phyloP scores from a whole-genome alignment of 2,329 filamentous ascomycete species.

The Ascochyta viciae-villosae region DNA sequence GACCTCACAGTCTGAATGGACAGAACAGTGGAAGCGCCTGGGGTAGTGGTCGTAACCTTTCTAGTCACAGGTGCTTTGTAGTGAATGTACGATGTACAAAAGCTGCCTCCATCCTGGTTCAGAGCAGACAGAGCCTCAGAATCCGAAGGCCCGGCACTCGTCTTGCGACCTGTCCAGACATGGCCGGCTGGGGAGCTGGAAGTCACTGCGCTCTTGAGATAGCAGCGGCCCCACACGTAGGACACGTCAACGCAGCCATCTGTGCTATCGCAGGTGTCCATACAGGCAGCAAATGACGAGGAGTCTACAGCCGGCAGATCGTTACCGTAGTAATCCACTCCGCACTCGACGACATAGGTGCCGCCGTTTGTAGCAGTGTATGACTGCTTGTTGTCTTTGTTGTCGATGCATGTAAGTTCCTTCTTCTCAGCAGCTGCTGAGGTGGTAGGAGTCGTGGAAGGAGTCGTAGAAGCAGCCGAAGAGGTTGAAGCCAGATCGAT shows the following conservation, averaged over 20 bases:
- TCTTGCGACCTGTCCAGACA: conserved; percentile 5
- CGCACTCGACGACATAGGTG: conserved; percentile 1
- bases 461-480: background rate
- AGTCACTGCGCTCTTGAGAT: background rate
- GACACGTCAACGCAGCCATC: conserved; percentile 1
- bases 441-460: background rate
- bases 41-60: background rate
- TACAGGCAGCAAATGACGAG: background rate
- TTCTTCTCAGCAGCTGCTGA: background rate
- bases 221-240: conserved; percentile 2
- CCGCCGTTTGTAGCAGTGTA: background rate
- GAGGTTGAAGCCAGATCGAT: background rate
- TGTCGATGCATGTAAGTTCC: background rate
- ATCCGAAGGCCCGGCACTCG: background rate
- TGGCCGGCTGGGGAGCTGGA: background rate
- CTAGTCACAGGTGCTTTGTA: background rate
- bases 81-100: conserved; percentile 1
- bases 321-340: background rate
- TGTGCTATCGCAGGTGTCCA: background rate
- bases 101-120: background rate
- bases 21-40: background rate
- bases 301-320: background rate
- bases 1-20: background rate
- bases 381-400: background rate
- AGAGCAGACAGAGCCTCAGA: background rate